Conservation (phyloP, 23 red algal species). For the Gracilaria gracilis region DNA sequence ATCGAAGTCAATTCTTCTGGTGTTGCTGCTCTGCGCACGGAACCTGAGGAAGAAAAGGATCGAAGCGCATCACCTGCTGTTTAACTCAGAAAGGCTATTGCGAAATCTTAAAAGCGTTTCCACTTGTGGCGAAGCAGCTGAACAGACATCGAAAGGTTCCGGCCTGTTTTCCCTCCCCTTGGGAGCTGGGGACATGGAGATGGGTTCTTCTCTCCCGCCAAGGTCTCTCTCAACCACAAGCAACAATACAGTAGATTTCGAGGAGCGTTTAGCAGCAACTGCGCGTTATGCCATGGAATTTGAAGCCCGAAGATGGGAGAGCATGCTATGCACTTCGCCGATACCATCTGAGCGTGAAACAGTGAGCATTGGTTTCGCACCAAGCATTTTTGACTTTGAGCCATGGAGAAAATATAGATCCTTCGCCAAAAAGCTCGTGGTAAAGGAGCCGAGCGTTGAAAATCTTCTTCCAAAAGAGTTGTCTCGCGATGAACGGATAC, state of each 20-base stretch:
- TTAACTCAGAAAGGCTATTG: neutral
- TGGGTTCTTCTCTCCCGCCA: neutral
- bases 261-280: neutral
- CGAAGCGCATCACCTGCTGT: neutral
- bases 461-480: too few relatives aligned
- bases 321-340: neutral
- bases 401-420: constrained; percentile 2
- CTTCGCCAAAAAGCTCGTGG: neutral
- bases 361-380: neutral
- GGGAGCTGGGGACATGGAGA: neutral
- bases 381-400: constrained; percentile 8
- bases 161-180: neutral
- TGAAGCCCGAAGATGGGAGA: constrained; percentile 16
- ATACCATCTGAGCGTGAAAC: neutral
- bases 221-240: neutral
- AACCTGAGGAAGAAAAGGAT: constrained; percentile 10
- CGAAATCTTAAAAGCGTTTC: neutral
- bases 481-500: constrained; percentile 20
- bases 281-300: neutral
- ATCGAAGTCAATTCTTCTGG: constrained; percentile 7
- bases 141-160: neutral
- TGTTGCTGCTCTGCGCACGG: constrained; percentile 30
- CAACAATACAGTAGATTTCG: constrained; percentile 23
- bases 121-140: neutral
- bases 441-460: neutral